Conservation (phyloP, 495 filamentous ascomycete genomes). For the Podospora anserina region DNA sequence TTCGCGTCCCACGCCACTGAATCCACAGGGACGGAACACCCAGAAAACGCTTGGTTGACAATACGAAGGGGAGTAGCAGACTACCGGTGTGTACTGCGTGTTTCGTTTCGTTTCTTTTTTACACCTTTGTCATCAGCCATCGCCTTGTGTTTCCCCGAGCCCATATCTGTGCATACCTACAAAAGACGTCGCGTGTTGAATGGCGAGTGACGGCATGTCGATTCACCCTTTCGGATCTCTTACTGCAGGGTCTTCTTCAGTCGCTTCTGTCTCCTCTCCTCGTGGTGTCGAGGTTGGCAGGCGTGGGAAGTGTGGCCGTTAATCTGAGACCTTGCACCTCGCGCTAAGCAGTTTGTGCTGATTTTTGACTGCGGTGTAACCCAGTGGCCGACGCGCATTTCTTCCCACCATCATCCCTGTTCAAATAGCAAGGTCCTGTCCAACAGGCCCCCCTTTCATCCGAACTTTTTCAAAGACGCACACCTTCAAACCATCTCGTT, state of each 20-base stretch:
- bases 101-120: slow-evolving; percentile 3
- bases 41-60: background rate
- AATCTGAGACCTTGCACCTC: slow-evolving; percentile 16
- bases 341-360: slow-evolving; percentile 14
- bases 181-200: too few species aligned
- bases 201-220: background rate
- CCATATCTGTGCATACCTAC: too few species aligned
- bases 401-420: slow-evolving; percentile 20
- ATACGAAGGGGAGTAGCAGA: background rate
- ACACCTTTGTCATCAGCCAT: background rate
- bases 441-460: slow-evolving; percentile 17
- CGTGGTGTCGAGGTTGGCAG: slow-evolving; percentile 1
- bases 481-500: background rate
- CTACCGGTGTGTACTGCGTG: background rate
- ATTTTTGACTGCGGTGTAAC: slow-evolving; percentile 27
- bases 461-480: slow-evolving; percentile 1
- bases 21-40: background rate
- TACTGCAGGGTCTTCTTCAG: slow-evolving; percentile 1
- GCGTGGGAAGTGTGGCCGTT: slow-evolving; percentile 12
- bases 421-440: slow-evolving; percentile 9
- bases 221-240: background rate
- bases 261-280: background rate
- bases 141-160: background rate
- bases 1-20: background rate
- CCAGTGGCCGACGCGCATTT: slow-evolving; percentile 11